phyloP scores from a whole-genome alignment of 2,329 filamentous ascomycete species.

The Trichoderma sp. region DNA sequence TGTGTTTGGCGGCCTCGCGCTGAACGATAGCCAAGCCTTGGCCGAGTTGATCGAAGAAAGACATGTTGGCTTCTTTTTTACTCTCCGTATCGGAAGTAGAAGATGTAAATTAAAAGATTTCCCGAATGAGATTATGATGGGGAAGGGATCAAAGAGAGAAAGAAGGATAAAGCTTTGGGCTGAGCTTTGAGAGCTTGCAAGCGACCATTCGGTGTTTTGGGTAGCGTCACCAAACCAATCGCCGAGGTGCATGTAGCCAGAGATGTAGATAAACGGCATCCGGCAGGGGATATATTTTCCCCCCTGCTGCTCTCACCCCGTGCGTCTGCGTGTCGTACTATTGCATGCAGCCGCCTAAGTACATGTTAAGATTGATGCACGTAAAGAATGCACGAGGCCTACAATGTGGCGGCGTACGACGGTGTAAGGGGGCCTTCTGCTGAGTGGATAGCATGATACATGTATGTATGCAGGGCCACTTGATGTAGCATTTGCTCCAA shows the following conservation, averaged over 20 bases:
- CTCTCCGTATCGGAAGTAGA: background rate
- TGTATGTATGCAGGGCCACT: background rate
- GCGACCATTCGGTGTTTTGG: background rate
- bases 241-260: background rate
- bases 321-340: background rate
- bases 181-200: background rate
- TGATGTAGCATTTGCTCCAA: background rate
- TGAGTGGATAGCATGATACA: background rate
- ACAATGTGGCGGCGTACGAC: background rate
- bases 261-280: background rate
- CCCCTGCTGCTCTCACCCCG: background rate
- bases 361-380: background rate
- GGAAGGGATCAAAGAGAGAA: background rate
- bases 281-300: background rate
- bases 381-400: background rate
- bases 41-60: background rate
- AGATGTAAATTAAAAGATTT: background rate
- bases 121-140: background rate
- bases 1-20: slow-evolving; percentile 13
- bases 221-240: background rate
- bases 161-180: background rate
- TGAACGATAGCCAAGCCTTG: background rate
- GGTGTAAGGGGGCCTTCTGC: background rate
- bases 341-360: background rate
- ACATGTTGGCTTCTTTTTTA: background rate